Evolutionary conservation across 331 rosid genomes (phyloP).

Genomic region (Quercus phellos): DNA sequence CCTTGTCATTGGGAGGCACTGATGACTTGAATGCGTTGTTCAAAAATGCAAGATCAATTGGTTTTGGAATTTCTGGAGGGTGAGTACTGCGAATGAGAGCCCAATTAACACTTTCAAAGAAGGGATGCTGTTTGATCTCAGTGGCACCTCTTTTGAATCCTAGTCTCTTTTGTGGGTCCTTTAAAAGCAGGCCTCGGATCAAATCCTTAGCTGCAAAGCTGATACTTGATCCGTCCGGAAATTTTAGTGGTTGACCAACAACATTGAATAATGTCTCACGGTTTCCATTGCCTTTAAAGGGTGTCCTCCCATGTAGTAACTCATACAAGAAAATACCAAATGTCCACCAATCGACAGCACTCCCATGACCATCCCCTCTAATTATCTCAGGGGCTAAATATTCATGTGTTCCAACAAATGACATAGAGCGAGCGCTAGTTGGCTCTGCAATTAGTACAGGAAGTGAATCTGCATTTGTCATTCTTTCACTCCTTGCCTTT

Average conservation of each 20-base stretch:
- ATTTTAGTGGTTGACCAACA: slow-evolving; percentile 45
- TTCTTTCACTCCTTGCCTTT: slow-evolving; percentile 22
- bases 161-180: slow-evolving; percentile 51
- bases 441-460: slow-evolving; percentile 55
- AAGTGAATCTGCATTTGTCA: slow-evolving; percentile 23
- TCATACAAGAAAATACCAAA: slow-evolving; percentile 57
- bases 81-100: slow-evolving; percentile 48
- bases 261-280: slow-evolving; percentile 53
- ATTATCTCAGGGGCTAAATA: slow-evolving; percentile 58
- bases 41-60: slow-evolving; percentile 33
- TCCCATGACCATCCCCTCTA: slow-evolving; percentile 65
- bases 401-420: slow-evolving; percentile 63
- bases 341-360: slow-evolving; percentile 72
- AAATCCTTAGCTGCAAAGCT: slow-evolving; percentile 49
- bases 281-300: slow-evolving; percentile 54
- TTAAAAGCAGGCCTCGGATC: slow-evolving; percentile 42
- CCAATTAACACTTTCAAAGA: slow-evolving; percentile 54
- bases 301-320: slow-evolving; percentile 46
- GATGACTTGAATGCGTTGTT: slow-evolving; percentile 26
- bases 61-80: slow-evolving; percentile 55
- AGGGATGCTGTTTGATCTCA: slow-evolving; percentile 57
- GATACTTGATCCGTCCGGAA: slow-evolving; percentile 34
- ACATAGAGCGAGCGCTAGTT: slow-evolving; percentile 52
- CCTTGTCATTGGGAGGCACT: slow-evolving; percentile 27
- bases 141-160: slow-evolving; percentile 52